Evolutionary conservation across 2,329 filamentous ascomycete species (phyloP).

Genomic region (Colletotrichum orbiculare): DNA sequence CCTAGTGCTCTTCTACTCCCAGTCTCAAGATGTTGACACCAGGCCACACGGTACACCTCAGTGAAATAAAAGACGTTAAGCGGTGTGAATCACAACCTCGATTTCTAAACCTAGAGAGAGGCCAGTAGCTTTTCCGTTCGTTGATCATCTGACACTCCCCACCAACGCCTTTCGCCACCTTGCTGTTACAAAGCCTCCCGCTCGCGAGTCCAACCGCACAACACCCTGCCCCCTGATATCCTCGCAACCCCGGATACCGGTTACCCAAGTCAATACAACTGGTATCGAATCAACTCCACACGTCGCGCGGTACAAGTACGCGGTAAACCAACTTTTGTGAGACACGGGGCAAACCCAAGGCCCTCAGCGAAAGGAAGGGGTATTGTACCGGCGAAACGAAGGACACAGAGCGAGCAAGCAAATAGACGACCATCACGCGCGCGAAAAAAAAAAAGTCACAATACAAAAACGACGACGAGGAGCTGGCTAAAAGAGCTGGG

Average conservation of each 20-base stretch:
- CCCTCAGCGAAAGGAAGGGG: conserved; percentile 12
- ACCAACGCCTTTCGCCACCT: conserved; percentile 8
- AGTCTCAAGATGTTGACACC: no score
- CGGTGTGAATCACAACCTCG: no score
- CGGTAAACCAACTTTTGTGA: neutral
- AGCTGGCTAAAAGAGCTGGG: conserved; percentile 34
- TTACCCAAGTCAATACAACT: neutral
- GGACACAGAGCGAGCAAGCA: conserved; percentile 6
- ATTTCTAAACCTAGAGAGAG: no score
- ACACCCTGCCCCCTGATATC: neutral
- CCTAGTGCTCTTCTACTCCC: no score
- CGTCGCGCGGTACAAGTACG: neutral
- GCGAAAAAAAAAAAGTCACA: conserved; percentile 25
- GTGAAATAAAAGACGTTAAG: no score
- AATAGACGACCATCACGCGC: conserved; percentile 24
- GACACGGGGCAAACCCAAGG: neutral
- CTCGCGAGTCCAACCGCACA: neutral
- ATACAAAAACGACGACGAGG: conserved; percentile 27
- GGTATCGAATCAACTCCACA: neutral
- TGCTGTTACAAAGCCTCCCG: neutral
- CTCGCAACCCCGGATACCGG: neutral
- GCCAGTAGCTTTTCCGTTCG: no score
- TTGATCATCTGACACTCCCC: neutral
- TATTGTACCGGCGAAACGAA: conserved; percentile 14
- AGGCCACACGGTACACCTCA: no score